These are phyloP conservation scores for Phlyctochytrium planicorne DNA, from an alignment of 192 early-diverging fungal species.

Conservation along the genomic window DNA sequence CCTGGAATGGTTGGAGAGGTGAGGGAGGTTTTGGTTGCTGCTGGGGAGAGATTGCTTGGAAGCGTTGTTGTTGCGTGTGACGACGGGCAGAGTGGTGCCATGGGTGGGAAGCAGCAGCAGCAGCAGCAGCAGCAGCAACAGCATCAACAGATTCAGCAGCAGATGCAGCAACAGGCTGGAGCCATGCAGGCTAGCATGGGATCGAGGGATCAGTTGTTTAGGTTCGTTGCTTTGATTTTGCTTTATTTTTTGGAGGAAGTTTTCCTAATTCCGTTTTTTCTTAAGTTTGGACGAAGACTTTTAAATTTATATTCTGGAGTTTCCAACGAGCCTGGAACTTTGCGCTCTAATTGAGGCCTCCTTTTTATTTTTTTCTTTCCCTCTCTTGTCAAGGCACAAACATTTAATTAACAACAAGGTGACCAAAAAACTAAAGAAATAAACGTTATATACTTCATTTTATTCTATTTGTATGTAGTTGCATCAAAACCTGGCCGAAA, in stretches of 20 bases:
- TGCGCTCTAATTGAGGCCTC: background rate
- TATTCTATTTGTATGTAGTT: too few relatives aligned
- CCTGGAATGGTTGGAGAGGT: slow-evolving; percentile 1
- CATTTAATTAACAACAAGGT: too few relatives aligned
- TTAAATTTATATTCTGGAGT: too few relatives aligned
- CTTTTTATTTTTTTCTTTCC: background rate
- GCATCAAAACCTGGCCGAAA: too few relatives aligned
- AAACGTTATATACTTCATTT: too few relatives aligned
- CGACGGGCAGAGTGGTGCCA: background rate
- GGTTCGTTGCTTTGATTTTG: background rate
- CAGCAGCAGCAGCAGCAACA: too few relatives aligned
- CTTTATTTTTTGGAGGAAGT: background rate
- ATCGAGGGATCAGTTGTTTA: slow-evolving; percentile 11
- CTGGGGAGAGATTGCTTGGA: slow-evolving; percentile 3
- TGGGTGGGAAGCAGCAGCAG: too few relatives aligned
- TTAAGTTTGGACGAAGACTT: slow-evolving; percentile 25
- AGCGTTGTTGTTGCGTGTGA: slow-evolving; percentile 6
- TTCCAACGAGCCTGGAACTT: background rate
- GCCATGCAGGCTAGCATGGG: slow-evolving; percentile 3
- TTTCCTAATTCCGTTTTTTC: background rate
- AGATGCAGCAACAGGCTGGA: background rate
- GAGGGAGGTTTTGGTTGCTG: background rate
- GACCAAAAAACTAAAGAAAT: too few relatives aligned
- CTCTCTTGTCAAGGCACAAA: too few relatives aligned
- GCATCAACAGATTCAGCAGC: background rate